Conservation (phyloP, 306 rosid species). For the Cucurbita maxima region DNA sequence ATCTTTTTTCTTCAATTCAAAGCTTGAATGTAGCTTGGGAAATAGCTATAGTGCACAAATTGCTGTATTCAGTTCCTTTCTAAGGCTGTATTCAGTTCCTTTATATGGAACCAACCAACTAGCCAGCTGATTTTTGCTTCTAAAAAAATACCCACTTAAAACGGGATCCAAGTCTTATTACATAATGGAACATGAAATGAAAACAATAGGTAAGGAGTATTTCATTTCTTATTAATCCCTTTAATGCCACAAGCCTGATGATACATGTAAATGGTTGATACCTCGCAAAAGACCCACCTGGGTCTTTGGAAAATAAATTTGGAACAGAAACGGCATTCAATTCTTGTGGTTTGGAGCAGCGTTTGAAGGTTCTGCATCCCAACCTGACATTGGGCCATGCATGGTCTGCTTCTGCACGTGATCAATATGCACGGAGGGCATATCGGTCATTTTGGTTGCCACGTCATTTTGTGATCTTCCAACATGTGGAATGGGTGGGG, state of each 20-base stretch:
- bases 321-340: not conserved
- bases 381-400: constrained; percentile 1
- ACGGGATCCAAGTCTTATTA: not conserved
- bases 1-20: not conserved
- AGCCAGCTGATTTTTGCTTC: not conserved
- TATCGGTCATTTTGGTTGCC: constrained; percentile 18
- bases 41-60: not conserved
- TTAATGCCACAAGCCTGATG: not conserved
- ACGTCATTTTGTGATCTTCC: constrained; percentile 17
- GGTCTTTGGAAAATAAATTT: not conserved
- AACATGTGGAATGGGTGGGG: constrained; percentile 3
- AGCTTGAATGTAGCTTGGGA: not conserved
- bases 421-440: constrained; percentile 14
- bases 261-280: not conserved
- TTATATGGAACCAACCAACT: not conserved
- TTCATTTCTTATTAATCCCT: constrained; percentile 1
- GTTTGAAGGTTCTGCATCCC: not conserved
- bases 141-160: not conserved
- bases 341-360: not conserved
- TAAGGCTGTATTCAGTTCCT: not conserved
- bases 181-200: constrained; percentile 5
- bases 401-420: constrained; percentile 16
- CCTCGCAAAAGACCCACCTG: no score
- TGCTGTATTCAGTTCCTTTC: not conserved
- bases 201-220: not conserved